Conservation (phyloP, 257 asterid genomes). For the Paulownia fortunei region DNA sequence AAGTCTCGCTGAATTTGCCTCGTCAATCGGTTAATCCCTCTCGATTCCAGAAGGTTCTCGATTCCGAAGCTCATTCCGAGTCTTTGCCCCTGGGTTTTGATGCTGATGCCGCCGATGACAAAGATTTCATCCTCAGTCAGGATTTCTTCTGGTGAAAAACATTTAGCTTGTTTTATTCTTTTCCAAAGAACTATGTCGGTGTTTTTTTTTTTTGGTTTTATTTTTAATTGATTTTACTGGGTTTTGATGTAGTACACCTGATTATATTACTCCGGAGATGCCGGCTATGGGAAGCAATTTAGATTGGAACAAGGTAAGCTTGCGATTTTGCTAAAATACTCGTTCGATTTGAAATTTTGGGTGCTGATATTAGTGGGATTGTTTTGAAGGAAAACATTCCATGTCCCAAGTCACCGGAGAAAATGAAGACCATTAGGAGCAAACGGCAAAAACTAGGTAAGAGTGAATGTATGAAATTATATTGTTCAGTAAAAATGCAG, state of each 20-base stretch:
- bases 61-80: conserved; percentile 47
- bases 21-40: conserved; percentile 49
- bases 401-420: conserved; percentile 90
- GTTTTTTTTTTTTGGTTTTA: neutral
- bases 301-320: conserved; percentile 54
- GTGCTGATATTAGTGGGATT: conserved; percentile 27
- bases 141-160: conserved; percentile 86
- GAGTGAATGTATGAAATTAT: neutral
- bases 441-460: conserved; percentile 76
- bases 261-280: conserved; percentile 88
- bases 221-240: conserved; percentile 3
- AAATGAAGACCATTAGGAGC: conserved; percentile 53
- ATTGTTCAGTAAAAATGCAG: neutral
- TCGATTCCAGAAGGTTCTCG: conserved; percentile 54
- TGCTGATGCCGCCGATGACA: conserved; percentile 45
- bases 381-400: conserved; percentile 58
- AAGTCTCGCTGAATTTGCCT: conserved; percentile 43
- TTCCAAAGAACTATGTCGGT: neutral
- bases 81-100: conserved; percentile 45
- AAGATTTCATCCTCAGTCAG: conserved; percentile 88
- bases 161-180: neutral
- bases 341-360: neutral
- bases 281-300: conserved; percentile 46
- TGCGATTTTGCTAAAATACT: neutral
- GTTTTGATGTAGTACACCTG: conserved; percentile 70